Conservation (phyloP, 2,329 filamentous ascomycete genomes). For the Diplocarpon rosae region DNA sequence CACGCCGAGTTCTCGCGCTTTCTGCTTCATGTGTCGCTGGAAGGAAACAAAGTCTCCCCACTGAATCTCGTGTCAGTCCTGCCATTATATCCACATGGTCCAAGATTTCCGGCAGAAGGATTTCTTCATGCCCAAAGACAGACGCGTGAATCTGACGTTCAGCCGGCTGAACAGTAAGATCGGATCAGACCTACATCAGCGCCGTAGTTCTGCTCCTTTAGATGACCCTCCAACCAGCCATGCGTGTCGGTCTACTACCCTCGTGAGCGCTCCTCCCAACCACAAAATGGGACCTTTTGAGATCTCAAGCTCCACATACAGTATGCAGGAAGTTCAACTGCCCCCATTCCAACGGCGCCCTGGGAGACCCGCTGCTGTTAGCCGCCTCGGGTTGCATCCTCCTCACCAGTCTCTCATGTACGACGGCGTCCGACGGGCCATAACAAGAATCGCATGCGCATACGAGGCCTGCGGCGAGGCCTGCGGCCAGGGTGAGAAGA, state of each 20-base stretch:
- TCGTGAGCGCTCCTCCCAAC: constrained; percentile 1
- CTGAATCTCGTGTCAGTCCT: background rate
- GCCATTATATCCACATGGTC: background rate
- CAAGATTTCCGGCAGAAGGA: too few relatives aligned
- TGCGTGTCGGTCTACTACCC: constrained; percentile 20
- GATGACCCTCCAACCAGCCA: constrained; percentile 85
- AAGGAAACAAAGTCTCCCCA: constrained; percentile 98
- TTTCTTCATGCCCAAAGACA: too few relatives aligned
- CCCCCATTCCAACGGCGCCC: constrained; percentile 23
- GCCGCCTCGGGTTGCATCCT: constrained; percentile 37
- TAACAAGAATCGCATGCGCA: constrained; percentile 36
- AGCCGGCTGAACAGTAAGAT: background rate
- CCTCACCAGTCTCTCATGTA: constrained; percentile 37
- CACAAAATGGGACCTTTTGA: background rate
- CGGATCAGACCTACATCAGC: constrained; percentile 43
- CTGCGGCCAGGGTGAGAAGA: constrained; percentile 12
- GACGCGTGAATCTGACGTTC: too few relatives aligned
- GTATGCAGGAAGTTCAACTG: constrained; percentile 24
- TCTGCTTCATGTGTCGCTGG: constrained; percentile 64
- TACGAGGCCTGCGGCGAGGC: constrained; percentile 23
- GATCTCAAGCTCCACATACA: constrained; percentile 6
- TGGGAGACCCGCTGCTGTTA: constrained; percentile 32
- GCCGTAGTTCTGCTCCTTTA: constrained; percentile 84
- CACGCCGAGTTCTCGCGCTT: constrained; percentile 64
- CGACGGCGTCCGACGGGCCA: constrained; percentile 31